phyloP scores from a whole-genome alignment of 2,329 filamentous ascomycete species.

The Epichloe gansuensis region DNA sequence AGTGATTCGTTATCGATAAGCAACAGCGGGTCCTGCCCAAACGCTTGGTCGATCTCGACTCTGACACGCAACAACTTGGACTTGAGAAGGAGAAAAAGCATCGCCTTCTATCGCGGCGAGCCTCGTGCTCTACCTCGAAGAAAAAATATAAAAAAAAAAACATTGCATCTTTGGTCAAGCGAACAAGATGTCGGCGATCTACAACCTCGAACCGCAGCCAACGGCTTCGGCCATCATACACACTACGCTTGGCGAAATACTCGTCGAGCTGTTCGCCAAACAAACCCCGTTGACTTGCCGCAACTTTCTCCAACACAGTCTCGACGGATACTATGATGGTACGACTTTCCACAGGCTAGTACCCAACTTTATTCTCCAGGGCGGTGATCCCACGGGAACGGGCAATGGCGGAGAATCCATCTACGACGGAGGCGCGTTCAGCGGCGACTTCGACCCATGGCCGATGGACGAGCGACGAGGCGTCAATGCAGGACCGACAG shows the following conservation, averaged over 20 bases:
- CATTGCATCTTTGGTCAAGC: background rate
- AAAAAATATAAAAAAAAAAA: no score
- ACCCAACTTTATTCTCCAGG: conserved; percentile 85
- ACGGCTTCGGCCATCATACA: conserved; percentile 85
- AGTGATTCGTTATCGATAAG: conserved; percentile 1
- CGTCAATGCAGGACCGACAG: conserved; percentile 44
- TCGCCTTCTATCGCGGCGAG: background rate
- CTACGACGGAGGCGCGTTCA: conserved; percentile 70
- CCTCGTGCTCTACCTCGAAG: background rate
- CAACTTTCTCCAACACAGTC: conserved; percentile 89
- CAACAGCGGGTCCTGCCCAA: background rate
- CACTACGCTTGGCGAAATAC: conserved; percentile 79
- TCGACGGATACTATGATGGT: conserved; percentile 90
- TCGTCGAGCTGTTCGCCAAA: conserved; percentile 87
- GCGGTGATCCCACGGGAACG: conserved; percentile 86
- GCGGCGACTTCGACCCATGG: conserved; percentile 59
- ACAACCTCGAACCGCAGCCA: conserved; percentile 89
- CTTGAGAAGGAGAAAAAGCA: background rate
- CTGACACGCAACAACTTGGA: background rate
- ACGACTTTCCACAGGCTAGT: conserved; percentile 91
- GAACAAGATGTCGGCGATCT: conserved; percentile 70
- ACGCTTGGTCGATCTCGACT: no score
- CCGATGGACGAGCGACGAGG: conserved; percentile 53
- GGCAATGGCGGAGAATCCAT: conserved; percentile 87
- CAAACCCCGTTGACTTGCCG: conserved; percentile 84